Base-by-base conservation (phyloP, 2,329 filamentous ascomycete genomes). In the Pestalotiopsis sp. region DNA sequence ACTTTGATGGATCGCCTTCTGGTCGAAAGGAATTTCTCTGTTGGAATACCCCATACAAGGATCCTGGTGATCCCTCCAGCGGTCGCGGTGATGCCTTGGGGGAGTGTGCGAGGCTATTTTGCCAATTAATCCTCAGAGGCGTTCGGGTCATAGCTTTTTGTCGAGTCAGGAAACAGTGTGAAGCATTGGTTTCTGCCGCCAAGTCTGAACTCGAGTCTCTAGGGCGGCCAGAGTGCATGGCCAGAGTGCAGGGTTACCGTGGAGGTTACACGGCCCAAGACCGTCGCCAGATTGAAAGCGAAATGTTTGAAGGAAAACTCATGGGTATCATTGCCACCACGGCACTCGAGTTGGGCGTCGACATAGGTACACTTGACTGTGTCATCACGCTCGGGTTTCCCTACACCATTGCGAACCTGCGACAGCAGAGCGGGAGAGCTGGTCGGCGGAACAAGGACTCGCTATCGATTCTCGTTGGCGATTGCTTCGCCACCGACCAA, bases 271-370 rank as follows among this genome's bases (percentile, higher is more conserved):
- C 95, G 3, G 90, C 95, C 2, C 92, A 97, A 77, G 96, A 99
- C 75, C 87, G 96, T 68, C 89, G 96, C 20, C 86, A 88, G 68
- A 98, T 99, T 69, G 96, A 99, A 79, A 90, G 87, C 31, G 95
- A 98, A 77, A 98, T 99, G 96, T 99, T 99, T 74, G 93, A 97
- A 68, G 96, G 96, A 0, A 96, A 95, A 75, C 85, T 99, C 1
- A 86, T 98, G 70, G 96, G 96, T 1, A 97, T 99, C 68, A 91
- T 99, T 39, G 95, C 95, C 2, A 99, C 96, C 0, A 97, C 92
- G 66, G 96, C 96, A 0, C 85, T 99, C 2, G 96, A 99, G 77
- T 84, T 99, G 1, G 96, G 96, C 36, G 93, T 99, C 57, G 96
- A 99, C 77, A 98, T 99, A 72, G 96, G 96, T 17, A 93, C 92